These are phyloP conservation scores for Clausena lansium DNA, from an alignment of 345 rosid genomes.

Conservation along the genomic window DNA sequence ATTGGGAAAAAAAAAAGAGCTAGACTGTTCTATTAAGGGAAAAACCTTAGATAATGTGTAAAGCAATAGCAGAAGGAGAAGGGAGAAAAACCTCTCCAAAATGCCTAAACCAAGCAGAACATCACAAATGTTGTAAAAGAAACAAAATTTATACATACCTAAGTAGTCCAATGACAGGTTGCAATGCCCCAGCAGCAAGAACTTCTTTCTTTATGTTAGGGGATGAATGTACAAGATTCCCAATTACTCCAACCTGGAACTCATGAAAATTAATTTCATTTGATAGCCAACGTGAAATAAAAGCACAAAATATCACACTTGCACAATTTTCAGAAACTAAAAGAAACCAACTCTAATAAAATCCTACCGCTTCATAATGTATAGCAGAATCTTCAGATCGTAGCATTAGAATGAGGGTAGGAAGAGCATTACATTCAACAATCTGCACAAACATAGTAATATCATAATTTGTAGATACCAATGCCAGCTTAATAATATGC, in stretches of 20 bases:
- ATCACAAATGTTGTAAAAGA: background rate
- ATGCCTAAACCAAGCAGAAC: background rate
- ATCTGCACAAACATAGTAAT: conserved; percentile 55
- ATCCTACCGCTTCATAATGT: conserved; percentile 96
- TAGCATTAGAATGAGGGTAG: conserved; percentile 90
- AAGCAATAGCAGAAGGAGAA: background rate
- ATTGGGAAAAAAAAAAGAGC: background rate
- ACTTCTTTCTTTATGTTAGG: conserved; percentile 94
- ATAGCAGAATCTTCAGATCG: conserved; percentile 97
- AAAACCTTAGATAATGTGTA: background rate
- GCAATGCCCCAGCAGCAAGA: conserved; percentile 92
- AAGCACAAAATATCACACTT: conserved; percentile 4
- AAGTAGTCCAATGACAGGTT: conserved; percentile 92
- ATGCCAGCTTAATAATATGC: conserved; percentile 10
- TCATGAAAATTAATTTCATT: background rate
- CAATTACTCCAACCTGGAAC: conserved; percentile 84
- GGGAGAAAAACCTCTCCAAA: conserved; percentile 1
- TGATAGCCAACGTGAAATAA: conserved; percentile 12
- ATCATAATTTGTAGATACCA: conserved; percentile 12
- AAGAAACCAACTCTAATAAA: background rate
- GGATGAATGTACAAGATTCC: conserved; percentile 96
- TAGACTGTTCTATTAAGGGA: background rate
- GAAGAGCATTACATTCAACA: conserved; percentile 90
- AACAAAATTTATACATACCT: conserved; percentile 39
- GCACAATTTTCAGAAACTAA: conserved; percentile 9